Evolutionary conservation across 345 rosid genomes (phyloP).

Genomic region (Limnanthes douglasii): DNA sequence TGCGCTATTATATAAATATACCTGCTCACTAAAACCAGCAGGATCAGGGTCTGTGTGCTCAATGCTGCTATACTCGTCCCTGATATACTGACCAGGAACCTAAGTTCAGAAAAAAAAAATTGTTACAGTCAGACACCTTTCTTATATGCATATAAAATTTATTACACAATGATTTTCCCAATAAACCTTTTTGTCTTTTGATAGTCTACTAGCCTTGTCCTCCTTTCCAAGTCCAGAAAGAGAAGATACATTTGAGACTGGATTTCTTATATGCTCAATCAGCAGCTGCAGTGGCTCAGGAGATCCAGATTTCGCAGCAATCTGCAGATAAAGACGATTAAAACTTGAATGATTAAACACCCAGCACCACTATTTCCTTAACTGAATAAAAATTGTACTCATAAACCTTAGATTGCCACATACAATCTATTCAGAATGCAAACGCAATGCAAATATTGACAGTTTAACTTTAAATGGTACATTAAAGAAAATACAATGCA

Average conservation of each 20-base stretch:
- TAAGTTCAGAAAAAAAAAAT: constrained; percentile 7
- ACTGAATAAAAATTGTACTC: no score
- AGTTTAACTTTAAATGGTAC: no score
- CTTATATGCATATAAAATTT: constrained; percentile 5
- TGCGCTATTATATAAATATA: constrained; percentile 12
- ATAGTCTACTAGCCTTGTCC: constrained; percentile 40
- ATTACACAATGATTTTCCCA: constrained; percentile 2
- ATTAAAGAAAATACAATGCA: neutral
- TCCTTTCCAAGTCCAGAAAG: constrained; percentile 44
- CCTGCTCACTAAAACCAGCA: constrained; percentile 71
- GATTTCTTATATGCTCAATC: constrained; percentile 71
- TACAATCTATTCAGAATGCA: no score
- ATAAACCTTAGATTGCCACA: no score
- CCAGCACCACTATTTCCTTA: no score
- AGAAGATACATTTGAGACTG: constrained; percentile 24
- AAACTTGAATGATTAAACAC: no score
- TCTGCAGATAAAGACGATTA: constrained; percentile 36
- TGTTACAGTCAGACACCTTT: constrained; percentile 8
- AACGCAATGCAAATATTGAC: no score
- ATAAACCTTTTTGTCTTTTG: constrained; percentile 63
- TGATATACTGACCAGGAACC: no score
- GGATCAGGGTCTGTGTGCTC: constrained; percentile 68
- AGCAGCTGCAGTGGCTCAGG: constrained; percentile 66
- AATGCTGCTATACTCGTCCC: constrained; percentile 35
- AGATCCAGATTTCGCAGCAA: constrained; percentile 77